These are phyloP conservation scores for Poa pratensis DNA, from an alignment of 176 grass and related monocot genomes.

Conservation along the genomic window DNA sequence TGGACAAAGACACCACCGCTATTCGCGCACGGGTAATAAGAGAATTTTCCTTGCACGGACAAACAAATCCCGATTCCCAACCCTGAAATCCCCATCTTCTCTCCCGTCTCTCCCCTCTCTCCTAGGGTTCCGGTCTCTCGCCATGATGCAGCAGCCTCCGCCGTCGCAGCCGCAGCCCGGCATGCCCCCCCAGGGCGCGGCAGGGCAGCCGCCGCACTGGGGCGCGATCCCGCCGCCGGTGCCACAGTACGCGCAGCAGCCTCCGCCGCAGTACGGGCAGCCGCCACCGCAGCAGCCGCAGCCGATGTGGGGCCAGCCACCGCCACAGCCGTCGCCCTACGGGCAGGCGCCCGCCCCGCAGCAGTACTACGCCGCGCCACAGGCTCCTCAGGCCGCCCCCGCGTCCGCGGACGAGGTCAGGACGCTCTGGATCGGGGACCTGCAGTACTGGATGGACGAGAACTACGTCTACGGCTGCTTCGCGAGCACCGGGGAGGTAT, in stretches of 20 bases:
- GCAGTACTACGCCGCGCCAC: slow-evolving; percentile 59
- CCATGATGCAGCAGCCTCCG: slow-evolving; percentile 60
- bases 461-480: slow-evolving; percentile 83
- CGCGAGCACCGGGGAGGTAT: slow-evolving; percentile 74
- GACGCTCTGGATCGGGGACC: slow-evolving; percentile 96
- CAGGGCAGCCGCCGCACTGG: slow-evolving; percentile 74
- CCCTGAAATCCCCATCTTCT: neutral
- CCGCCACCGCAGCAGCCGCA: slow-evolving; percentile 45
- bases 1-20: neutral
- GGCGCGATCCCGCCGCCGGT: slow-evolving; percentile 73
- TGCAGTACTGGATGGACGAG: slow-evolving; percentile 99
- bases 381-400: slow-evolving; percentile 15
- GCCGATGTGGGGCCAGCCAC: slow-evolving; percentile 83
- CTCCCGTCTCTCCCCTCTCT: neutral
- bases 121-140: slow-evolving; percentile 59
- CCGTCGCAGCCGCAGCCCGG: slow-evolving; percentile 58
- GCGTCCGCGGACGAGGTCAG: slow-evolving; percentile 66
- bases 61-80: slow-evolving; percentile 14
- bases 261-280: slow-evolving; percentile 59
- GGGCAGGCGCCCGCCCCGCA: slow-evolving; percentile 54
- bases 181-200: slow-evolving; percentile 31
- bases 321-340: slow-evolving; percentile 53
- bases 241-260: slow-evolving; percentile 61
- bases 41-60: neutral
- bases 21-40: slow-evolving; percentile 33